These are phyloP conservation scores for Centrapalus pauciflorus DNA, from an alignment of 129 eudicot genomes.

Conservation along the genomic window DNA sequence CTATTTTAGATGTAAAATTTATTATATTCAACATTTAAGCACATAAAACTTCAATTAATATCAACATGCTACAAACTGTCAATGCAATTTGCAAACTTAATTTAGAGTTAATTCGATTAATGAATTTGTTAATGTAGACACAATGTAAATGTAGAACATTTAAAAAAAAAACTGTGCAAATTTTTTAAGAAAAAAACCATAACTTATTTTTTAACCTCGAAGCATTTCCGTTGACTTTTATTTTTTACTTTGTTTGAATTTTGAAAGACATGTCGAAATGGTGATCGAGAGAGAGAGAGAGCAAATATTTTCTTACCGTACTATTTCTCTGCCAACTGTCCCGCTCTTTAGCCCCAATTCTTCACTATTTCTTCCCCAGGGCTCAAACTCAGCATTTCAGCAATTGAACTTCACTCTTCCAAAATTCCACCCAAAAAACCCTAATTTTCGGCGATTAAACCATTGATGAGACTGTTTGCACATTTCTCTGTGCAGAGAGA, in stretches of 20 bases:
- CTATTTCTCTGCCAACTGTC: not conserved
- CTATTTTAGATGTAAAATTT: too few species aligned
- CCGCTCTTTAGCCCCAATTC: slow-evolving; percentile 18
- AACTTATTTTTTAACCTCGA: too few species aligned
- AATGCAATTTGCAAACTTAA: too few species aligned
- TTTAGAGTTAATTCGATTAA: too few species aligned
- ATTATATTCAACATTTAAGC: too few species aligned
- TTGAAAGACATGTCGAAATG: not conserved
- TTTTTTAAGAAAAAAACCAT: too few species aligned
- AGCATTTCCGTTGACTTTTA: too few species aligned
- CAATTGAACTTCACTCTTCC: not conserved
- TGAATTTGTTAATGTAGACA: too few species aligned
- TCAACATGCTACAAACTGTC: too few species aligned
- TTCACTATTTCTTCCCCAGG: slow-evolving; percentile 7
- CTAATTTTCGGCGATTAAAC: slow-evolving; percentile 18
- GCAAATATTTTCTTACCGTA: slow-evolving; percentile 1
- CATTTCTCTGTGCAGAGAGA: slow-evolving; percentile 25
- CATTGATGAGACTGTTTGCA: slow-evolving; percentile 9
- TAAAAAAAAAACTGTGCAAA: too few species aligned
- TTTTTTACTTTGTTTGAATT: not conserved
- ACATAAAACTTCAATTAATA: too few species aligned
- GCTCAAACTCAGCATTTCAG: slow-evolving; percentile 4
- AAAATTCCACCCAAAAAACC: slow-evolving; percentile 17
- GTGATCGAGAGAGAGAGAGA: not conserved
- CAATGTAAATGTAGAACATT: too few species aligned